phyloP scores from a whole-genome alignment of 306 rosid genomes.

The Mimosa bimucronata region DNA sequence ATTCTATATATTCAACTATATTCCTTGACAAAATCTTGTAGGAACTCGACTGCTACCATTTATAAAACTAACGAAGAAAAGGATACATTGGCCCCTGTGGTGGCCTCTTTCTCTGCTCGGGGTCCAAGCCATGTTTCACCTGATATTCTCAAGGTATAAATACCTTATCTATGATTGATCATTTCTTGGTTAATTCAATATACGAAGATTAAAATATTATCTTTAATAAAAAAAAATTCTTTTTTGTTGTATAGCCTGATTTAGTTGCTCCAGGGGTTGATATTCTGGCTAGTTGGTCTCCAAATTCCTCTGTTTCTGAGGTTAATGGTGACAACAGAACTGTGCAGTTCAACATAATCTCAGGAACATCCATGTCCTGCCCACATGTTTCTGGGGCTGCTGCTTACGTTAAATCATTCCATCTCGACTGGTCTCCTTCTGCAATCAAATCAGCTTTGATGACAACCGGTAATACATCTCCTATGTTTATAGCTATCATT shows the following conservation, averaged over 20 bases:
- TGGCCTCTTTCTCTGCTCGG: constrained; percentile 40
- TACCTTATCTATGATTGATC: no score
- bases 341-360: constrained; percentile 34
- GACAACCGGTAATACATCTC: constrained; percentile 34
- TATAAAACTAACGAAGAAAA: constrained; percentile 25
- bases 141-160: constrained; percentile 44
- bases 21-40: constrained; percentile 5
- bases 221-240: neutral
- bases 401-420: constrained; percentile 27
- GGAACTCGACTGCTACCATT: constrained; percentile 40
- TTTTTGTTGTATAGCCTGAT: constrained; percentile 41
- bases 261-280: constrained; percentile 43
- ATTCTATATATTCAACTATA: neutral
- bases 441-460: constrained; percentile 40
- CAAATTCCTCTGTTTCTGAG: neutral
- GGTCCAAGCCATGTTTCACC: constrained; percentile 41
- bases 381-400: constrained; percentile 33
- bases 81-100: constrained; percentile 32
- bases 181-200: neutral
- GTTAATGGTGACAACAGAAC: neutral
- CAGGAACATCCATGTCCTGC: constrained; percentile 47
- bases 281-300: constrained; percentile 50
- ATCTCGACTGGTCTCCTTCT: constrained; percentile 41
- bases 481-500: neutral
- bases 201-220: neutral